Evolutionary conservation across 495 filamentous ascomycete species (phyloP).

Genomic region (Physcia stellaris): DNA sequence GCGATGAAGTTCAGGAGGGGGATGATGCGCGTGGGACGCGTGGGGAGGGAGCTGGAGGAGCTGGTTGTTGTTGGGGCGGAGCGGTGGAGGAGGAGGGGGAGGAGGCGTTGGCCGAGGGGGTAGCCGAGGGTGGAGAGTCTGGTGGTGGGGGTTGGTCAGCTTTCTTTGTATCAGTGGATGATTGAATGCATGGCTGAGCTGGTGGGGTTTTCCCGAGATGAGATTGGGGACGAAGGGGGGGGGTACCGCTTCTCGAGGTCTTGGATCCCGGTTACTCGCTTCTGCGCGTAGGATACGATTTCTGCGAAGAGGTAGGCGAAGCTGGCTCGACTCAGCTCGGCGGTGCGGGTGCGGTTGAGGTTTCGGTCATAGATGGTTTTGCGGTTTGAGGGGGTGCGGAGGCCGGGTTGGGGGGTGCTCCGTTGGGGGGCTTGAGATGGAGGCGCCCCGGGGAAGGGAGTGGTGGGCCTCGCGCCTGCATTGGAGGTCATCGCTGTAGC

Average conservation of each 20-base stretch:
- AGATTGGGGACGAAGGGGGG: too few species aligned
- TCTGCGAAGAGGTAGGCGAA: conserved; percentile 94
- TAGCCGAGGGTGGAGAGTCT: conserved; percentile 92
- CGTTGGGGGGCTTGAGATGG: conserved; percentile 2
- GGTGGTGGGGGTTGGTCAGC: conserved; percentile 6
- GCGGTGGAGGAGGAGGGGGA: conserved; percentile 84
- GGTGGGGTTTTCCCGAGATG: too few species aligned
- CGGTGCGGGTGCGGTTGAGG: conserved; percentile 71
- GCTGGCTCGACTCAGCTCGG: conserved; percentile 78
- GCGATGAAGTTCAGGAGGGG: conserved; percentile 90
- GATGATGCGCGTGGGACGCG: conserved; percentile 76
- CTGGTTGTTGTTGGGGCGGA: conserved; percentile 57
- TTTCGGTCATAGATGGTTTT: conserved; percentile 98
- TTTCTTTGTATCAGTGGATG: neutral
- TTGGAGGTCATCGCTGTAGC: too few species aligned
- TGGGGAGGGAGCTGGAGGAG: conserved; percentile 49
- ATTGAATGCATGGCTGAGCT: neutral
- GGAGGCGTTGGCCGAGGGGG: conserved; percentile 82
- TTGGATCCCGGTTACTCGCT: conserved; percentile 76
- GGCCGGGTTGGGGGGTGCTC: conserved; percentile 38
- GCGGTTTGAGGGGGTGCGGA: conserved; percentile 84
- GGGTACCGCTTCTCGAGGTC: conserved; percentile 78
- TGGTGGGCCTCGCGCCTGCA: too few species aligned
- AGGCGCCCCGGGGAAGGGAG: conserved; percentile 5
- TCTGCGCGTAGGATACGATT: conserved; percentile 94